Evolutionary conservation across 2,329 filamentous ascomycete species (phyloP), one percentile per base, ranked within the genome.

Genomic region (Thelonectria discophora): DNA sequence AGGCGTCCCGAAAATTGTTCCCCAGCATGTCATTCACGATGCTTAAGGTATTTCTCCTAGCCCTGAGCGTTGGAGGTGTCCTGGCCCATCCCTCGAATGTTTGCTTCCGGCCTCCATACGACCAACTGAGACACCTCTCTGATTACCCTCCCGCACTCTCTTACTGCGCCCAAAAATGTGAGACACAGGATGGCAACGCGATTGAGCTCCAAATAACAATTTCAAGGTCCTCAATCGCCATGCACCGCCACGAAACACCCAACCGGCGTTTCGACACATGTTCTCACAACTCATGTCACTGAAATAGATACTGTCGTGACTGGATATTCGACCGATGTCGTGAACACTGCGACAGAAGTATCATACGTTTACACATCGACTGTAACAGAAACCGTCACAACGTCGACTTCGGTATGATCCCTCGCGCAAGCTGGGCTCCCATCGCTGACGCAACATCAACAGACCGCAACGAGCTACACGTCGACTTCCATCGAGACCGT

Each of bases 391-490:
- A 43, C 40, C 17, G 9, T 17, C n/a, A 43, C 40, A 2, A 43
- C 40, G 4, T 17, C n/a, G 3, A 43, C 40, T 3, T 18, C 40
- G 18, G 40, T 43, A 43, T 15, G 40, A 20, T 17, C 13, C 13
- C 6, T 9, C 17, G 40, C 27, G 8, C 15, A 13, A 37, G 15
- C 15, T 37, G 34, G 3, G 12, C 6, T 37, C 12, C 34, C 15
- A 13, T 37, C 12, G 15, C 34, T 37, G 11, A 37, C 10, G 6
- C 15, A 5, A 4, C 5, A 18, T 43, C n/a, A 11, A 11, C 17
- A 43, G 40, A 43, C 40, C 13, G n/a, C n/a, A n/a, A 43, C 40
- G n/a, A 43, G n/a, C 12, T 43, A 43, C 40, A 43, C 40, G n/a
- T 18, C n/a, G 9, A 43, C 40, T 15, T 43, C 40, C 11, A 43